Conservation (phyloP, 1,284 basidiomycete genomes). For the Chalciporus sp. region DNA sequence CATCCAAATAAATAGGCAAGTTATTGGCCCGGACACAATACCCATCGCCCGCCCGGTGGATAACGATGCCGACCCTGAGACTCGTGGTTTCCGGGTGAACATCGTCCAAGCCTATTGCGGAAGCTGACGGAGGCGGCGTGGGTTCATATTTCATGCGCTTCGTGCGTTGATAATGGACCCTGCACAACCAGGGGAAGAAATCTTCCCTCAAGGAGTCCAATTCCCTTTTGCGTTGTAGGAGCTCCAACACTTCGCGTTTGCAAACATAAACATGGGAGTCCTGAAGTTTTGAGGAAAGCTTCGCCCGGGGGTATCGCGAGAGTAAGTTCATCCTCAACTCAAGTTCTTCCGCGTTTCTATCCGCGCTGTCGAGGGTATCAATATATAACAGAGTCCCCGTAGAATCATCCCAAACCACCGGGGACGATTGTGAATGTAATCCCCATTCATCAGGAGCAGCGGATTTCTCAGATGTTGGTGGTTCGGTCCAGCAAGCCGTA, state of each 20-base stretch:
- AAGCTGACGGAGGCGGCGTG: conserved; percentile 40
- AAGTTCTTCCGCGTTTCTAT: conserved; percentile 70
- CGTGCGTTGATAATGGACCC: conserved; percentile 71
- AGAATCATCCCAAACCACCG: conserved; percentile 67
- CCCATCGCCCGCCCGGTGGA: conserved; percentile 58
- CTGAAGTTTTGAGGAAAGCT: conserved; percentile 70
- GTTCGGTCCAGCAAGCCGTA: conserved; percentile 79
- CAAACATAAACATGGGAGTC: conserved; percentile 94
- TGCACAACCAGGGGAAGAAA: conserved; percentile 88
- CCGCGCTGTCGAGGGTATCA: conserved; percentile 65
- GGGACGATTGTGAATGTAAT: conserved; percentile 40
- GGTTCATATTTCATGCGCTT: conserved; percentile 60
- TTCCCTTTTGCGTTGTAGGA: conserved; percentile 65
- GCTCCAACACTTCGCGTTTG: conserved; percentile 72
- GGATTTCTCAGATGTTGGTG: conserved; percentile 54
- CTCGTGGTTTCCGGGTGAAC: conserved; percentile 41
- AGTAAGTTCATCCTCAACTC: conserved; percentile 75
- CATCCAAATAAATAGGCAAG: conserved; percentile 80
- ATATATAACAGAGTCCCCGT: conserved; percentile 73
- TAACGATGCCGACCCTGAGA: conserved; percentile 61
- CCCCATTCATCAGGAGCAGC: conserved; percentile 68
- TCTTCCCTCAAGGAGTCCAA: conserved; percentile 85
- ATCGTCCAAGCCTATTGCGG: conserved; percentile 48
- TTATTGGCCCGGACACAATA: conserved; percentile 82
- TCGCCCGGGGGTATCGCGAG: conserved; percentile 72